Percentiles rank a stretch among this genome's conserved stretches.
phyloP scores from a whole-genome alignment of 352 stramenopile species.

The Chrysophaeum taylorii region DNA sequence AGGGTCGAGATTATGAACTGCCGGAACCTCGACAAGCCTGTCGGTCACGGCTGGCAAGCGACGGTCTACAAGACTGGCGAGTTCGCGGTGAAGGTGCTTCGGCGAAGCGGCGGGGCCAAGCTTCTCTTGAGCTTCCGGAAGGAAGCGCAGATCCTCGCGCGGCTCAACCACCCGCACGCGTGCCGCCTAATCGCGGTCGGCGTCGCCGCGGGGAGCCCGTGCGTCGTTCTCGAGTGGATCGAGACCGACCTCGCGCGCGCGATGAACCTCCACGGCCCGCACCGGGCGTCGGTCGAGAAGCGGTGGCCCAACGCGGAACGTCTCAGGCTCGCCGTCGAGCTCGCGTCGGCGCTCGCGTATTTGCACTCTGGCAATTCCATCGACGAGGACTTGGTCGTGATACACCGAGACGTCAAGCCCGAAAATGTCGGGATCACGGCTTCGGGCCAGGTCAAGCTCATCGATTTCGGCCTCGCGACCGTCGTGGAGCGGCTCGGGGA shows the following conservation, averaged over 20 bases:
- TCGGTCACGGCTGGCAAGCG: too few relatives aligned
- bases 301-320: not conserved
- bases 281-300: too few relatives aligned
- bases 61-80: too few relatives aligned
- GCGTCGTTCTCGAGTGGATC: not conserved
- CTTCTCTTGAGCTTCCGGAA: too few relatives aligned
- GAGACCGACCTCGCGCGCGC: not conserved
- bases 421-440: slow-evolving; percentile 35
- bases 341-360: slow-evolving; percentile 7
- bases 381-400: not conserved
- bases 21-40: too few relatives aligned
- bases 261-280: not conserved
- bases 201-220: too few relatives aligned
- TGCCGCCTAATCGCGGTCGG: too few relatives aligned
- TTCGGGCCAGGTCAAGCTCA: slow-evolving; percentile 33
- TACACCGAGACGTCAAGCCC: slow-evolving; percentile 27
- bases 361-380: not conserved
- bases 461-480: slow-evolving; percentile 44
- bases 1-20: too few relatives aligned
- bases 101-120: too few relatives aligned
- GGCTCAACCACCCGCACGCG: too few relatives aligned
- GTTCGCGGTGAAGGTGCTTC: too few relatives aligned
- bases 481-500: slow-evolving; percentile 34
- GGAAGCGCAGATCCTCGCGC: too few relatives aligned
- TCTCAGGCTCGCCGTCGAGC: not conserved